Evolutionary conservation across 2,329 filamentous ascomycete genomes (phyloP), one percentile per base, ranked within the genome.

Genomic region (Colletotrichum zoysiae): DNA sequence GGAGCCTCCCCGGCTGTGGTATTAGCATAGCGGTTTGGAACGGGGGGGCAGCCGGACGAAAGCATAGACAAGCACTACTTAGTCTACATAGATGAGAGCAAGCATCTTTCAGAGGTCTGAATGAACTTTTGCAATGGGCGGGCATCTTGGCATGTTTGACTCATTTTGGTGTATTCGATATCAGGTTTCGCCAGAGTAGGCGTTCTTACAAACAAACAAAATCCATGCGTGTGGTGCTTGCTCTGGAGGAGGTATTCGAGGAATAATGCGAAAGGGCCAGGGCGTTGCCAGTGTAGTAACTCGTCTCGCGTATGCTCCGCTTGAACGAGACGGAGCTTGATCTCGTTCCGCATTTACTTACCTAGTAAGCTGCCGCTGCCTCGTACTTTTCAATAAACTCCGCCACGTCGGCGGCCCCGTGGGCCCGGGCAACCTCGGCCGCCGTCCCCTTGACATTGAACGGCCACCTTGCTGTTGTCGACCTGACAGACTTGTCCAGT

Each of bases 401-500:
- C 1, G 64, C 64, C 16, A 68, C 46, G 1, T 68, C 30, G 12
- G 6, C 65, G 35, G 48, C 33, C 48, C 67, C 67, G 12, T 70
- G 67, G 11, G 55, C 64, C 6, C 64, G 44, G 9, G 68, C 68
- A 50, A 71, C 35, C 16, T 71, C 57, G 20, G 68, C 68, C n/a
- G 68, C 65, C 7, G 68, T 71, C 9, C 65, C 68, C 57, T 1
- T 23, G 9, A 9, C 57, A 30, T 68, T 71, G 56, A 69, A 71
- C 20, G 65, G 50, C 20, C 20, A 33, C 30, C 68, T 48, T 2
- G 23, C 30, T 23, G 35, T 48, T 6, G 65, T 71, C 42, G 68
- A n/a, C 38, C 2, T 56, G 57, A 63, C 30, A 20, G 9, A 44
- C 57, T 59, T 58, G n/a, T 73, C 61, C 18, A 67, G 56, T 0